These are phyloP conservation scores for Aphanomyces stellatus DNA, from an alignment of 352 stramenopile species.

Conservation along the genomic window DNA sequence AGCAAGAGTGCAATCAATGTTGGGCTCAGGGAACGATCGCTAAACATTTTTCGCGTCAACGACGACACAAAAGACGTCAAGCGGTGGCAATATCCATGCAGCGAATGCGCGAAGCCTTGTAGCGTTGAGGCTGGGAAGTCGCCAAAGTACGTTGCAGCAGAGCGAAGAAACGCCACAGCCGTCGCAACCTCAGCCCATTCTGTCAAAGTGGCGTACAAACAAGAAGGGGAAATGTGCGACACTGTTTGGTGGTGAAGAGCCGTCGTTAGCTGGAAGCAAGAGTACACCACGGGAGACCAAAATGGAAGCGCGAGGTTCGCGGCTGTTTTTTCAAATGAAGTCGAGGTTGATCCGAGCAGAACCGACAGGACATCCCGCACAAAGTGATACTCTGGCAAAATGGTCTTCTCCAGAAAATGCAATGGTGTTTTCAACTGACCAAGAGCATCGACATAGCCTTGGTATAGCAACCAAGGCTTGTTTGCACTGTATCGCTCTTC, in stretches of 20 bases:
- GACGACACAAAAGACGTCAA: background rate
- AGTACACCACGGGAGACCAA: background rate
- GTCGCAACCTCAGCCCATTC: background rate
- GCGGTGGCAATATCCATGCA: background rate
- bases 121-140: background rate
- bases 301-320: background rate
- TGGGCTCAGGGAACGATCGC: background rate
- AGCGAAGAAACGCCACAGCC: background rate
- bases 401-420: background rate
- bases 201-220: background rate
- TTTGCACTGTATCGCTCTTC: background rate
- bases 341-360: background rate
- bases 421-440: background rate
- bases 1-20: background rate
- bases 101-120: conserved; percentile 2
- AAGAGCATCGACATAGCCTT: background rate
- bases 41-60: background rate
- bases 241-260: background rate
- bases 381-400: background rate
- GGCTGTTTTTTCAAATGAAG: background rate
- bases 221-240: conserved; percentile 4
- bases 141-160: background rate
- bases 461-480: conserved; percentile 17
- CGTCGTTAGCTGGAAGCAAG: background rate
- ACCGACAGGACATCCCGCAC: background rate